A percentile compares a stretch with the other conserved stretches of the same genome.
Conservation (phyloP, 2,329 filamentous ascomycete genomes). For the Ophiostoma ips region DNA sequence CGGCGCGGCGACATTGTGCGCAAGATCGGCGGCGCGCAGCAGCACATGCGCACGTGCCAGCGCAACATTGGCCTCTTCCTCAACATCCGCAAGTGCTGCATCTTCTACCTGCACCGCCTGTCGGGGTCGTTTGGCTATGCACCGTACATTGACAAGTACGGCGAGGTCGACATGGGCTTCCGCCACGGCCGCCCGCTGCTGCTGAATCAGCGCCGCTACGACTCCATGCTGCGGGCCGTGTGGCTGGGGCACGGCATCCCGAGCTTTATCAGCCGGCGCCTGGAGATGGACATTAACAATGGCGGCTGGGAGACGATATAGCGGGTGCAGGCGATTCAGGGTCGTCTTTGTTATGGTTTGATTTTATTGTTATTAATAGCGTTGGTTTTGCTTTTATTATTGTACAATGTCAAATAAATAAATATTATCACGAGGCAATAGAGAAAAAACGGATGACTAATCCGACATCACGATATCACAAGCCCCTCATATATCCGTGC, state of each 20-base stretch:
- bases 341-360: neutral
- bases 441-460: too few relatives aligned
- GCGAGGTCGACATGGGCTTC: conserved; percentile 86
- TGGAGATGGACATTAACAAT: conserved; percentile 93
- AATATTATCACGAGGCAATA: too few relatives aligned
- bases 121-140: conserved; percentile 77
- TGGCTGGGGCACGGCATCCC: conserved; percentile 82
- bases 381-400: neutral
- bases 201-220: conserved; percentile 87
- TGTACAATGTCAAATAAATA: too few relatives aligned
- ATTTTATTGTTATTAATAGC: neutral
- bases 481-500: conserved; percentile 36
- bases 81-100: conserved; percentile 90
- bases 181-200: conserved; percentile 79
- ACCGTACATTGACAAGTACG: conserved; percentile 90
- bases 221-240: conserved; percentile 68
- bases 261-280: conserved; percentile 72
- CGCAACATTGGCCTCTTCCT: conserved; percentile 86
- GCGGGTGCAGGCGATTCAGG: neutral
- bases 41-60: conserved; percentile 71
- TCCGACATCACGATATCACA: neutral
- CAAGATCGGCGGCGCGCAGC: conserved; percentile 66
- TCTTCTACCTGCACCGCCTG: conserved; percentile 70
- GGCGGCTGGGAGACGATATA: conserved; percentile 88
- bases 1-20: conserved; percentile 20